Evolutionary conservation across 768 basidiomycete species (phyloP).

Genomic region (Macrolepiota fuliginosa): DNA sequence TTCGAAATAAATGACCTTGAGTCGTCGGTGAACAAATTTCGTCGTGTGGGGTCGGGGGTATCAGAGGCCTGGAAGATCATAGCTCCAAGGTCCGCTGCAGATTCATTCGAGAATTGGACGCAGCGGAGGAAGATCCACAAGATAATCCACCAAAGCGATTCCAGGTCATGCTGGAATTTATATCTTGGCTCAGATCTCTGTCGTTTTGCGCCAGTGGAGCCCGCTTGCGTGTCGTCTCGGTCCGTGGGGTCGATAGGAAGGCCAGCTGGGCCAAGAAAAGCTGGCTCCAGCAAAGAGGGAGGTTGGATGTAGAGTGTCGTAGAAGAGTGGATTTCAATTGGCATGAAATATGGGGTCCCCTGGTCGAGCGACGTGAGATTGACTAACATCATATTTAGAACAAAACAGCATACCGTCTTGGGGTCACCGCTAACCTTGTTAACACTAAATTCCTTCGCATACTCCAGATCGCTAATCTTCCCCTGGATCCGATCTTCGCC

Average conservation of each 20-base stretch:
- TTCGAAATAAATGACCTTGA: too few relatives aligned
- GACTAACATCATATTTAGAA: neutral
- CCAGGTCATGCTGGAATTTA: neutral
- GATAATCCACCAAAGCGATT: neutral
- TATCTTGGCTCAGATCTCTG: neutral
- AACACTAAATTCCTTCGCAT: neutral
- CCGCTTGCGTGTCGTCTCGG: too few relatives aligned
- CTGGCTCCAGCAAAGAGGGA: too few relatives aligned
- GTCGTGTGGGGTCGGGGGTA: too few relatives aligned
- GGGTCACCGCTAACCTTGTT: neutral
- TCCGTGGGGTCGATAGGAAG: too few relatives aligned
- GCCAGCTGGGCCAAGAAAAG: too few relatives aligned
- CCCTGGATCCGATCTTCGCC: neutral
- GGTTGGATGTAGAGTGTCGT: too few relatives aligned
- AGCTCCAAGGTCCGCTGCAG: too few relatives aligned
- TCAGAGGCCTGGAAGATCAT: too few relatives aligned
- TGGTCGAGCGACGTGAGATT: neutral
- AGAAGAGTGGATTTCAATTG: neutral
- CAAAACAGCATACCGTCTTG: neutral
- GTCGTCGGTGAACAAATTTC: too few relatives aligned
- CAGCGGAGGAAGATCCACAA: neutral
- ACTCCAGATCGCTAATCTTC: constrained; percentile 9
- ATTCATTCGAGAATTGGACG: neutral
- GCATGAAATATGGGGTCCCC: constrained; percentile 4
- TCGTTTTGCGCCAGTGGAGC: too few relatives aligned